Evolutionary conservation across 2,329 filamentous ascomycete genomes (phyloP).

Genomic region (Tolypocladium nubicola): DNA sequence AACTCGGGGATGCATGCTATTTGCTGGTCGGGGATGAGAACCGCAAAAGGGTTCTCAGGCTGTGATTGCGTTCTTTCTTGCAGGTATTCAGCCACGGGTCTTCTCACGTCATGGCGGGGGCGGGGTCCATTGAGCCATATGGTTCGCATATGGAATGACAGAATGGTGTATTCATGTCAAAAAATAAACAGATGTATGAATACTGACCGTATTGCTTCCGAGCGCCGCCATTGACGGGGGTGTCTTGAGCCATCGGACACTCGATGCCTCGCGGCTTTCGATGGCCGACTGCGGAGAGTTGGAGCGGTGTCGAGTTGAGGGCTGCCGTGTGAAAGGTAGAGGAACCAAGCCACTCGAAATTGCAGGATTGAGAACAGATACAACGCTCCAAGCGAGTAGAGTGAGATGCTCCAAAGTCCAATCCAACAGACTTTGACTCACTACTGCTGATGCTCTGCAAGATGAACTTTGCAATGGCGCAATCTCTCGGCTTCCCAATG

Average conservation of each 20-base stretch:
- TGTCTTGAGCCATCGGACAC: slow-evolving; percentile 12
- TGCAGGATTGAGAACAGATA: neutral
- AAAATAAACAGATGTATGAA: neutral
- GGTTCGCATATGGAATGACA: neutral
- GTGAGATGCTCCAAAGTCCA: neutral
- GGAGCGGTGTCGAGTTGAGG: neutral
- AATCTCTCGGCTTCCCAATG: neutral
- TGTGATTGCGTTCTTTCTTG: slow-evolving; percentile 58
- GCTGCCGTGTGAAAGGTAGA: neutral
- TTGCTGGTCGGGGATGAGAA: slow-evolving; percentile 78
- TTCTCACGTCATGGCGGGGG: slow-evolving; percentile 11
- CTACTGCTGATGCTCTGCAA: neutral
- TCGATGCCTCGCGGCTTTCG: neutral
- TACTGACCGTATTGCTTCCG: slow-evolving; percentile 19
- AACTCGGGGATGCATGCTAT: slow-evolving; percentile 82
- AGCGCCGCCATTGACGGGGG: slow-evolving; percentile 7
- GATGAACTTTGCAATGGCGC: neutral
- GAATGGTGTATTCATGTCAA: neutral
- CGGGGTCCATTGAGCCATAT: neutral
- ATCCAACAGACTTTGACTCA: neutral
- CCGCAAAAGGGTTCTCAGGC: slow-evolving; percentile 83
- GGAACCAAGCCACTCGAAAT: neutral
- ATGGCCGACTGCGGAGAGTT: neutral
- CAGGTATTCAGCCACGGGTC: slow-evolving; percentile 51
- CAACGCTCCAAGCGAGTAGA: neutral